phyloP scores from a whole-genome alignment of 164 flowering plant species.

The Dillenia turbinata region DNA sequence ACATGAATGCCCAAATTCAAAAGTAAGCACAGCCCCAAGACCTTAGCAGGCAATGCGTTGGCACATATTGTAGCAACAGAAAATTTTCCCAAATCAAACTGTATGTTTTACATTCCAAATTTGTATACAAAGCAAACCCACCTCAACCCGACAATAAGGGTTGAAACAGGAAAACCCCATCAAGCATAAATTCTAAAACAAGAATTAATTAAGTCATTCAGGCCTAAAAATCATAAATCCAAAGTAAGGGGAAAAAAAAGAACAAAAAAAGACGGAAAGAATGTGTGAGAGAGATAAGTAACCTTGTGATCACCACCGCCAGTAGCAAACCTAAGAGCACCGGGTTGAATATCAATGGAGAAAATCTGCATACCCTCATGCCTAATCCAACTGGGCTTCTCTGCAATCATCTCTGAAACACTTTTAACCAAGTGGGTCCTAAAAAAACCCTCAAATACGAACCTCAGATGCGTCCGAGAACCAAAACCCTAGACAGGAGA shows the following conservation, averaged over 20 bases:
- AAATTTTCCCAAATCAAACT: no score
- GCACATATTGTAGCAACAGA: no score
- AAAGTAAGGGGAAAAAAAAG: background rate
- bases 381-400: slow-evolving; percentile 80
- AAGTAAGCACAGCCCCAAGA: no score
- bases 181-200: background rate
- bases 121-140: no score
- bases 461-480: background rate
- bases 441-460: background rate
- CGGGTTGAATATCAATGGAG: slow-evolving; percentile 92
- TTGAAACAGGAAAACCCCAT: no score
- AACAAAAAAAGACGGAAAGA: background rate
- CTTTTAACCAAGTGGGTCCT: background rate
- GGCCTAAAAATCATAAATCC: no score
- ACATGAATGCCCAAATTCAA: no score
- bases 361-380: slow-evolving; percentile 93
- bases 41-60: no score
- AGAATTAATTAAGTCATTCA: background rate
- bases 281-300: background rate
- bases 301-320: slow-evolving; percentile 99
- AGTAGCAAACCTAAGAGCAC: slow-evolving; percentile 89
- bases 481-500: slow-evolving; percentile 8
- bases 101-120: no score
- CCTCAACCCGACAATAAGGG: no score
- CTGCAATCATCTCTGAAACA: slow-evolving; percentile 48